Percentiles rank a stretch among this genome's conserved stretches.
Evolutionary conservation across 1,284 basidiomycete species (phyloP).

Genomic region (Boletus holoroseus): DNA sequence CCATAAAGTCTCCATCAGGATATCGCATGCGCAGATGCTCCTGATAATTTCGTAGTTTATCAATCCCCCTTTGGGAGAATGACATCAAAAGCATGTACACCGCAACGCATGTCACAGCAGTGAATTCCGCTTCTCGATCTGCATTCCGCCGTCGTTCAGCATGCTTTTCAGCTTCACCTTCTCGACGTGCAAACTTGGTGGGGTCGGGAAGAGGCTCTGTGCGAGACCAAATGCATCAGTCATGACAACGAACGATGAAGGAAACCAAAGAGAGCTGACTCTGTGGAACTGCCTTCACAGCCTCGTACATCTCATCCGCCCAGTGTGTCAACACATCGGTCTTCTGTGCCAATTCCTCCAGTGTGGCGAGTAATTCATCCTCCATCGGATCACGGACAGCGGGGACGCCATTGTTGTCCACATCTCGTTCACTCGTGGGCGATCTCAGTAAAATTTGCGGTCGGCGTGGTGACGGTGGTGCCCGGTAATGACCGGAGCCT

Average conservation of each 20-base stretch:
- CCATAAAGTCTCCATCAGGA: slow-evolving; percentile 62
- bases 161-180: slow-evolving; percentile 67
- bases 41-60: slow-evolving; percentile 63
- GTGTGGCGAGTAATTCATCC: slow-evolving; percentile 64
- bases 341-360: slow-evolving; percentile 94
- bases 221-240: slow-evolving; percentile 4
- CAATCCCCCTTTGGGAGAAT: slow-evolving; percentile 89
- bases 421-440: slow-evolving; percentile 37
- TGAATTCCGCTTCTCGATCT: slow-evolving; percentile 69
- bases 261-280: slow-evolving; percentile 44
- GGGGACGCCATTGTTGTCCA: slow-evolving; percentile 17
- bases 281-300: slow-evolving; percentile 70
- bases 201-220: slow-evolving; percentile 72
- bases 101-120: slow-evolving; percentile 80
- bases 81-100: slow-evolving; percentile 92
- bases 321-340: slow-evolving; percentile 89
- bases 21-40: slow-evolving; percentile 74
- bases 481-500: slow-evolving; percentile 35
- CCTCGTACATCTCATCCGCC: slow-evolving; percentile 89
- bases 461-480: slow-evolving; percentile 49
- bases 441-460: slow-evolving; percentile 41
- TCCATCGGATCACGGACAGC: slow-evolving; percentile 69
- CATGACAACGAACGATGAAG: not conserved
- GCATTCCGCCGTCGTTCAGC: slow-evolving; percentile 61
- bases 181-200: slow-evolving; percentile 59